phyloP scores from a whole-genome alignment of 345 rosid species.

The thale cress (Arabidopsis thaliana) region TAIR10.1 NC_003070.9:12568501-12569000 shows the following conservation, averaged over 20 bases:
- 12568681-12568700: background rate
- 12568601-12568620: slow-evolving; percentile 35
- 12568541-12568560: slow-evolving; percentile 15
- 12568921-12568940: slow-evolving; percentile 4
- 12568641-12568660: slow-evolving; percentile 33
- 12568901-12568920: background rate
- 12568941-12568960: slow-evolving; percentile 19
- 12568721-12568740: background rate
- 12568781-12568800: background rate
- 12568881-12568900: background rate
- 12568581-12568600: slow-evolving; percentile 31
- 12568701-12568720: slow-evolving; percentile 14
- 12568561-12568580: slow-evolving; percentile 29
- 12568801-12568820: background rate
- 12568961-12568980: slow-evolving; percentile 32
- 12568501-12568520: slow-evolving; percentile 34
- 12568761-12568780: background rate
- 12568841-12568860: too few species aligned
- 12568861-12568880: background rate
- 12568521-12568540: slow-evolving; percentile 32
- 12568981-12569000: background rate
- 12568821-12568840: too few species aligned
- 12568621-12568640: background rate
- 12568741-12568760: background rate
- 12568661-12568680: slow-evolving; percentile 40